phyloP scores from a whole-genome alignment of 305 asterid species.

The Fraxinus dipetala region DNA sequence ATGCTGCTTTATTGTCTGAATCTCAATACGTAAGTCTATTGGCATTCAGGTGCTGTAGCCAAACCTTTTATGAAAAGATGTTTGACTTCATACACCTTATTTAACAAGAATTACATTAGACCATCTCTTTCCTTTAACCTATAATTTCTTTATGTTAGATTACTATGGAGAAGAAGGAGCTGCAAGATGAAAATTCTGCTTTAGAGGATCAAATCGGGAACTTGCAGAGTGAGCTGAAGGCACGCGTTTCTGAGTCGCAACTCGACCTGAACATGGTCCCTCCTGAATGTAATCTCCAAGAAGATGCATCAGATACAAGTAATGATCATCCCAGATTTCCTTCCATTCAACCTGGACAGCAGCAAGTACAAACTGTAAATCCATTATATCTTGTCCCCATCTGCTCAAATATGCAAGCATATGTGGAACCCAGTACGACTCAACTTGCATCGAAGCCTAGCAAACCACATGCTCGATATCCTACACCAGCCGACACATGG shows the following conservation, averaged over 20 bases:
- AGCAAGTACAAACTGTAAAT: slow-evolving; percentile 34
- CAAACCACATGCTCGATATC: slow-evolving; percentile 64
- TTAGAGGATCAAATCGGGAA: slow-evolving; percentile 41
- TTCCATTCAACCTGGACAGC: slow-evolving; percentile 22
- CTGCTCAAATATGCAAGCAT: slow-evolving; percentile 28
- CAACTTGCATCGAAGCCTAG: slow-evolving; percentile 24
- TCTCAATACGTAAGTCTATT: slow-evolving; percentile 43
- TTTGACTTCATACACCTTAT: not conserved
- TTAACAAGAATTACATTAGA: not conserved
- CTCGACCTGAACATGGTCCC: slow-evolving; percentile 52
- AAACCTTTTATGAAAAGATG: not conserved
- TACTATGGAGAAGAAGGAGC: slow-evolving; percentile 47
- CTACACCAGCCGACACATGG: slow-evolving; percentile 53
- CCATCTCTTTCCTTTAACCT: not conserved
- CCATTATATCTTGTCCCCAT: slow-evolving; percentile 36
- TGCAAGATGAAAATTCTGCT: slow-evolving; percentile 46
- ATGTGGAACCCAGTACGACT: slow-evolving; percentile 23
- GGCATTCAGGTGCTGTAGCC: not conserved
- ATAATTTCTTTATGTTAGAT: slow-evolving; percentile 33
- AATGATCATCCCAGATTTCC: slow-evolving; percentile 23
- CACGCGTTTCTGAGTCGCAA: slow-evolving; percentile 29
- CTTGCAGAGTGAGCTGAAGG: slow-evolving; percentile 38
- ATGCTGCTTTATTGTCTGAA: slow-evolving; percentile 46
- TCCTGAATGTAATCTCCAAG: slow-evolving; percentile 25
- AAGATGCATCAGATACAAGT: slow-evolving; percentile 2